A percentile compares a stretch with the other conserved stretches of the same genome.
These are phyloP conservation scores for Mortierella sp. DNA, from an alignment of 371 early-diverging fungal genomes.

Conservation along the genomic window DNA sequence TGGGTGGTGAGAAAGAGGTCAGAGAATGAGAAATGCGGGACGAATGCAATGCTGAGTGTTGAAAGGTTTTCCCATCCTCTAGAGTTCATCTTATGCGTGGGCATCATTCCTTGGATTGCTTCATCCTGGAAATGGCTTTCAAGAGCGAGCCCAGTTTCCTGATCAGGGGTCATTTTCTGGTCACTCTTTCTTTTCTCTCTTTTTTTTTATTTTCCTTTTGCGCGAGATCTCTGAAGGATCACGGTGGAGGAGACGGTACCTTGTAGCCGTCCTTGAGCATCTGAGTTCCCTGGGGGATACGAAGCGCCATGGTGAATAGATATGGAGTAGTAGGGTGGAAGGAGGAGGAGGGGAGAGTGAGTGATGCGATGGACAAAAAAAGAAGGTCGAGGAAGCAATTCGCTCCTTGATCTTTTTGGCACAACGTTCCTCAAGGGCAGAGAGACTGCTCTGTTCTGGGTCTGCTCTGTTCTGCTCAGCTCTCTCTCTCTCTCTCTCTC, in stretches of 20 bases:
- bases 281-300: conserved; percentile 91
- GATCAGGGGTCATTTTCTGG: background rate
- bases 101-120: background rate
- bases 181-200: too few species aligned
- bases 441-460: conserved; percentile 40
- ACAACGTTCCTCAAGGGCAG: conserved; percentile 42
- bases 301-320: conserved; percentile 82
- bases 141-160: background rate
- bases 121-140: background rate
- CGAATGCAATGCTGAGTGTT: too few species aligned
- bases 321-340: background rate
- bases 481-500: too few species aligned
- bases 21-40: too few species aligned
- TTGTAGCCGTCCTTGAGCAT: conserved; percentile 98
- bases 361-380: conserved; percentile 13
- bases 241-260: conserved; percentile 56
- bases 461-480: background rate
- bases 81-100: too few species aligned
- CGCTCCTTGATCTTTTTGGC: conserved; percentile 12
- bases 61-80: too few species aligned
- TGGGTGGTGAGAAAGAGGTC: too few species aligned
- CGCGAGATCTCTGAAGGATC: too few species aligned
- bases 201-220: too few species aligned
- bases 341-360: conserved; percentile 10
- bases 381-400: conserved; percentile 53